phyloP scores from a whole-genome alignment of 225 moss, liverwort and hornwort genomes.

The Bryoerythrophyllum caledonicum region DNA sequence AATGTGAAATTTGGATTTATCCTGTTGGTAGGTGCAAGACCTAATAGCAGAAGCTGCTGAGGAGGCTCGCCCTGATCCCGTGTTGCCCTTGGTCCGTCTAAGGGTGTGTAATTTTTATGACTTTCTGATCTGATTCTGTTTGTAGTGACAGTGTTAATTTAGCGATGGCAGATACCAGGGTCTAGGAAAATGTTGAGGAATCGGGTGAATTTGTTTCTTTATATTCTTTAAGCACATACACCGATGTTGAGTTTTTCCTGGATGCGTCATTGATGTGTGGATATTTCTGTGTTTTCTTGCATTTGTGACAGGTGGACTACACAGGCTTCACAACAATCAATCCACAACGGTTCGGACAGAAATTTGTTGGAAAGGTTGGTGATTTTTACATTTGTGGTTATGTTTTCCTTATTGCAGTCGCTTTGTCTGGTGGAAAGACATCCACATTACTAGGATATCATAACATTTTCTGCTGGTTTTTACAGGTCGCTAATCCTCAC shows the following conservation, averaged over 20 bases:
- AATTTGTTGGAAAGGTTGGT: constrained; percentile 94
- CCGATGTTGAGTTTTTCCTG: constrained; percentile 22
- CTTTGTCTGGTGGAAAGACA: constrained; percentile 7
- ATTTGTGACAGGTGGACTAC: constrained; percentile 83
- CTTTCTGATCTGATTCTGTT: constrained; percentile 14
- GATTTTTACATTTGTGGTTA: background rate
- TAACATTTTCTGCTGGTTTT: constrained; percentile 16
- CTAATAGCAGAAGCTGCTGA: constrained; percentile 70
- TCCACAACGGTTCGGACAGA: constrained; percentile 97
- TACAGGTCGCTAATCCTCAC: constrained; percentile 97
- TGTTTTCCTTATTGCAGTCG: constrained; percentile 11
- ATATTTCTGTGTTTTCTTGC: background rate
- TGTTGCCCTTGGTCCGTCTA: constrained; percentile 82
- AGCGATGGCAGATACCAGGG: background rate
- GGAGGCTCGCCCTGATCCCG: constrained; percentile 47
- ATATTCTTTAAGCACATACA: background rate
- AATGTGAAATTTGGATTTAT: constrained; percentile 6
- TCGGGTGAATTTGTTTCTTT: background rate
- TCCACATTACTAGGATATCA: constrained; percentile 2
- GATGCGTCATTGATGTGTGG: background rate
- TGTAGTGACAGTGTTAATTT: background rate
- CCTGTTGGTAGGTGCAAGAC: constrained; percentile 69
- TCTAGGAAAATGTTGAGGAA: constrained; percentile 10
- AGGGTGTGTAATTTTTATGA: constrained; percentile 55
- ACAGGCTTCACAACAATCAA: constrained; percentile 97